Evolutionary conservation across 1,284 basidiomycete species (phyloP).

Genomic region (Trametes polyzona): DNA sequence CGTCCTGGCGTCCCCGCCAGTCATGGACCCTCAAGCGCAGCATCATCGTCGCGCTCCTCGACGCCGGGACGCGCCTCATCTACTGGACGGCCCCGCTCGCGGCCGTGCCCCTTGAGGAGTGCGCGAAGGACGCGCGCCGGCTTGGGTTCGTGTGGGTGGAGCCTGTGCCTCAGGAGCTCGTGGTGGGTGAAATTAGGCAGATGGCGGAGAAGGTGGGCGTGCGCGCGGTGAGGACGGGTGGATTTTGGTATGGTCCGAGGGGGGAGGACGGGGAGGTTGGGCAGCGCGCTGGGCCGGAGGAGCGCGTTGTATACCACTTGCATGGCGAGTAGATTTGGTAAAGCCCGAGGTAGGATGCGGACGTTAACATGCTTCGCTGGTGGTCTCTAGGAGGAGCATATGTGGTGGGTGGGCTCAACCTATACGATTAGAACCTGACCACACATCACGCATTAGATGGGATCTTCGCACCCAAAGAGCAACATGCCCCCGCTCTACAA

Average conservation of each 20-base stretch:
- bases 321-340: constrained; percentile 21
- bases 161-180: constrained; percentile 13
- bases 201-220: constrained; percentile 19
- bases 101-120: background rate
- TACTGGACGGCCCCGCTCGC: background rate
- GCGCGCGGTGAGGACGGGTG: constrained; percentile 11
- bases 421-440: constrained; percentile 21
- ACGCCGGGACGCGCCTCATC: background rate
- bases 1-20: background rate
- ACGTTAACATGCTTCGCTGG: background rate
- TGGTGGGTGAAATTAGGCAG: constrained; percentile 24
- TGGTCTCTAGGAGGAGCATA: constrained; percentile 32
- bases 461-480: constrained; percentile 43
- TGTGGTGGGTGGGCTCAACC: constrained; percentile 7
- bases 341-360: constrained; percentile 29
- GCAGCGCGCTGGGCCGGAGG: constrained; percentile 11
- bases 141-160: constrained; percentile 28
- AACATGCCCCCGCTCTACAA: background rate
- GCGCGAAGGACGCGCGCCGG: background rate
- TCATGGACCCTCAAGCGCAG: background rate
- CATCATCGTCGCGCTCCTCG: background rate
- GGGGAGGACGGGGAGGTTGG: constrained; percentile 9
- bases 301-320: constrained; percentile 24
- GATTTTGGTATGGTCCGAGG: constrained; percentile 23
- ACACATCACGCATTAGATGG: constrained; percentile 1